These are phyloP conservation scores for Aquanectria penicillioides DNA, from an alignment of 2,329 filamentous ascomycete genomes.

Conservation along the genomic window DNA sequence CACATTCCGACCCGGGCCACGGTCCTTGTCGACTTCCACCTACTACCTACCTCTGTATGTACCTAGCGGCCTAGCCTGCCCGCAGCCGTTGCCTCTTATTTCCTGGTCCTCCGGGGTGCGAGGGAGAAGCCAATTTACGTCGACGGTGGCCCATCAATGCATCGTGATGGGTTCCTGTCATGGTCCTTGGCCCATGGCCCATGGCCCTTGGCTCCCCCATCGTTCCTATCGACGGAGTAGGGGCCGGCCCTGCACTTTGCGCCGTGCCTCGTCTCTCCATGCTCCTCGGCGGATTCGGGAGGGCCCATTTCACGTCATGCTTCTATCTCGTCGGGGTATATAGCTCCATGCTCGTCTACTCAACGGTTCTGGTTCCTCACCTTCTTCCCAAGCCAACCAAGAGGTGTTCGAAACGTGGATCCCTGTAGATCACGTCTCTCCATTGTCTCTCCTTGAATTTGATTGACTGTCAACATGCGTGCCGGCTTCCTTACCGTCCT, in stretches of 20 bases:
- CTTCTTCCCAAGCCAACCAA: constrained; percentile 18
- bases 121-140: constrained; percentile 2
- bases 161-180: not conserved
- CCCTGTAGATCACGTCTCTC: constrained; percentile 18
- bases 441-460: constrained; percentile 1
- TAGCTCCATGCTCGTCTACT: constrained; percentile 6
- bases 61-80: too few species aligned
- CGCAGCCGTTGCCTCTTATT: constrained; percentile 5
- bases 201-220: too few species aligned
- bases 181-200: too few species aligned
- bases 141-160: constrained; percentile 3
- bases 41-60: constrained; percentile 1
- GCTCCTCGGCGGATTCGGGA: too few species aligned
- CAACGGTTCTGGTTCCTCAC: not conserved
- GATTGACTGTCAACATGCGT: constrained; percentile 33
- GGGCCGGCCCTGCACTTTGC: too few species aligned
- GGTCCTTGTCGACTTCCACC: too few species aligned
- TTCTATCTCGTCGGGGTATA: too few species aligned
- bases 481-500: constrained; percentile 30
- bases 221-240: too few species aligned
- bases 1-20: too few species aligned
- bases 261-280: too few species aligned
- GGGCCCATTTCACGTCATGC: too few species aligned
- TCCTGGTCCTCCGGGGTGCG: not conserved
- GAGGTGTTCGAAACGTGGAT: constrained; percentile 18